Evolutionary conservation across 768 basidiomycete species (phyloP), one percentile per base, ranked within the genome.

Genomic region (Pleurotus citrinopileatus): DNA sequence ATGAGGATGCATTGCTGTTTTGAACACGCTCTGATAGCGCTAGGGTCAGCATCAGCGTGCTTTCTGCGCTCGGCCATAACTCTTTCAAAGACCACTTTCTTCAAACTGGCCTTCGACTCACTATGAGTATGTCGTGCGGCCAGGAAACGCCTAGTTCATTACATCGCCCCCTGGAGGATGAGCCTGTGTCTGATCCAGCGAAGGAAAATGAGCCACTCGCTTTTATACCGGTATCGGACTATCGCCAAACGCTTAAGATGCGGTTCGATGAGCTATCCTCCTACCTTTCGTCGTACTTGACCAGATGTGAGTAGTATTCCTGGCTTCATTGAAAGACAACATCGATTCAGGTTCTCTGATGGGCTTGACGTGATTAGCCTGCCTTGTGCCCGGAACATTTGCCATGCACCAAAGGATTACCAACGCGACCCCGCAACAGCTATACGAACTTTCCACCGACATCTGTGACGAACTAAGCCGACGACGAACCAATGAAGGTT

Each of bases 401-500:
- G 2, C 38, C 12, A 19, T 13, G 23, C 48, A 37, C 1, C 48
- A 37, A 32, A 51, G 34, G 22, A 51, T 51, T 20, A 37, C 29
- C 4, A 34, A 25, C 13, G 48, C 48, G 7, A 51, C 34, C 0
- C 12, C 22, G 28, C 9, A 34, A 6, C 48, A 51, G 19, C 48
- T 51, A 15, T 51, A 37, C 29, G 48, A 51, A 20, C 19, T 51
- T 3, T 51, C 48, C 1, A 51, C 48, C 15, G 48, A 51, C 25
- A 25, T 51, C 22, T 51, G 37, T n/a, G 48, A 51, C 34, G 48
- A 51, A 20, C 23, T 51, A 25, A 44, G 26, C 17, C 43, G 43
- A 44, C 8, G 43, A 27, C 8, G 25, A 22, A 5, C 25, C 19
- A 23, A 25, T 17, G 17, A 23, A 25, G 26, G 43, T 44, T 22